Percentiles rank a stretch among this genome's conserved stretches.
Evolutionary conservation across 768 basidiomycete genomes (phyloP).

Genomic region (Dentipellis fragilis): DNA sequence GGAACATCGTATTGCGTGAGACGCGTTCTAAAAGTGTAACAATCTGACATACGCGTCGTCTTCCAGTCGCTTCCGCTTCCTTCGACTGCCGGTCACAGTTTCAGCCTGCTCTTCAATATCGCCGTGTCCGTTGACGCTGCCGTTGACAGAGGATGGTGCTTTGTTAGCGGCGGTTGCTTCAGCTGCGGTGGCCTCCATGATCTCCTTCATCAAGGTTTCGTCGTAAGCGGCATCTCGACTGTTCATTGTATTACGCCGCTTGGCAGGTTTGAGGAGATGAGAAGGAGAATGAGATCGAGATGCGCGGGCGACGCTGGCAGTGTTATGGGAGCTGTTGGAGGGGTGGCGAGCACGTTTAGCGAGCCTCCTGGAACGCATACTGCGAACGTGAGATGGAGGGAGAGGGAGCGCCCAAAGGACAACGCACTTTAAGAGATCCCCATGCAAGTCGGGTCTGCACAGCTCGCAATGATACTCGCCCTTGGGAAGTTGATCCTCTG

Average conservation of each 20-base stretch:
- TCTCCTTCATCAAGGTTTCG: conserved; percentile 58
- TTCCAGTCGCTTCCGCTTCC: conserved; percentile 67
- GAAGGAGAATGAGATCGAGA: conserved; percentile 72
- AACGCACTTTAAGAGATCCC: conserved; percentile 70
- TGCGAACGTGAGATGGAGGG: conserved; percentile 10
- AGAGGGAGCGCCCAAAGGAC: conserved; percentile 6
- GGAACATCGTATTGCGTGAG: conserved; percentile 4
- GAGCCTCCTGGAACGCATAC: conserved; percentile 39
- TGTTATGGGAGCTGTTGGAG: conserved; percentile 29
- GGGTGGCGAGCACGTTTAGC: conserved; percentile 59
- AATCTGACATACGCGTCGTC: conserved; percentile 52
- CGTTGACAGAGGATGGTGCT: conserved; percentile 25
- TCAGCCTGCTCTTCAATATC: conserved; percentile 41
- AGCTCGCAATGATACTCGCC: conserved; percentile 90
- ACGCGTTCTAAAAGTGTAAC: conserved; percentile 7
- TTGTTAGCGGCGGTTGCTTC: conserved; percentile 48
- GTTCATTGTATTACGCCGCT: conserved; percentile 95
- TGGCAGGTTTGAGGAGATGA: conserved; percentile 50
- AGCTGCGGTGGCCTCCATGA: conserved; percentile 65
- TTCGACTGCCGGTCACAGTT: conserved; percentile 32
- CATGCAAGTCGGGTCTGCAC: conserved; percentile 82
- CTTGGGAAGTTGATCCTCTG: conserved; percentile 59
- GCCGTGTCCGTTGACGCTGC: conserved; percentile 26
- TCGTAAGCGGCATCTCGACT: conserved; percentile 92
- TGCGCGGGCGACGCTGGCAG: conserved; percentile 33